Base-by-base conservation (phyloP, 169 alveolate genomes). In the Plasmodium falciparum region DNA sequence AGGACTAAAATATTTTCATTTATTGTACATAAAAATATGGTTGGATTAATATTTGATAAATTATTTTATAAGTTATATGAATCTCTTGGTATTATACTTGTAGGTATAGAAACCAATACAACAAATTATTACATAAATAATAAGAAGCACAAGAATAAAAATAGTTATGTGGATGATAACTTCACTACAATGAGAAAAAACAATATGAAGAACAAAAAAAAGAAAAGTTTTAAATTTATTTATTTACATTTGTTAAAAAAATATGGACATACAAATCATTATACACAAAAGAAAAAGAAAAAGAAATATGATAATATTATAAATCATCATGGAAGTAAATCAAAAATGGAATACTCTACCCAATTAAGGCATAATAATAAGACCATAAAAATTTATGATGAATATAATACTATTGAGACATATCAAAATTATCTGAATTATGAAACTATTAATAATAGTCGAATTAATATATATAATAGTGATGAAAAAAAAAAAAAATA, bases 41-140 rank as follows among this genome's bases (percentile, higher is more conserved):
- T 83, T 56, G 91, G 91, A 45, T 61, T 83, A 43, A 83, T 52
- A 69, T 83, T 54, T 43, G 91, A 83, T 49, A 83, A 83, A 83
- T 83, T 83, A 43, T 83, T 69, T 56, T 43, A 83, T 43, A 83
- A 54, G 45, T 83, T 83, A 72, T 83, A 69, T 54, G 69, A 45
- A 26, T 83, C 91, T 3, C 83, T 83, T 26, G 91, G 91, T 49
- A 83, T 83, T 69, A 69, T 83, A 69, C 70, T 83, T 15, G 45
- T 83, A 59, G 91, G 91, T 26, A 69, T 83, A 62, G 91, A 83
- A 83, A 67, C 75, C 2, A 65, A 49, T 56, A 59, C 15, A 12
- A 24, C 43, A 20, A 13, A 15, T 24, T 22, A 15, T 49, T 13
- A 39, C 47, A 39, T 39, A 39, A 39, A 22, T 58, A 20, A 61